These are phyloP conservation scores for Elsinoe ampelina DNA, from an alignment of 2,329 filamentous ascomycete genomes.

Conservation along the genomic window DNA sequence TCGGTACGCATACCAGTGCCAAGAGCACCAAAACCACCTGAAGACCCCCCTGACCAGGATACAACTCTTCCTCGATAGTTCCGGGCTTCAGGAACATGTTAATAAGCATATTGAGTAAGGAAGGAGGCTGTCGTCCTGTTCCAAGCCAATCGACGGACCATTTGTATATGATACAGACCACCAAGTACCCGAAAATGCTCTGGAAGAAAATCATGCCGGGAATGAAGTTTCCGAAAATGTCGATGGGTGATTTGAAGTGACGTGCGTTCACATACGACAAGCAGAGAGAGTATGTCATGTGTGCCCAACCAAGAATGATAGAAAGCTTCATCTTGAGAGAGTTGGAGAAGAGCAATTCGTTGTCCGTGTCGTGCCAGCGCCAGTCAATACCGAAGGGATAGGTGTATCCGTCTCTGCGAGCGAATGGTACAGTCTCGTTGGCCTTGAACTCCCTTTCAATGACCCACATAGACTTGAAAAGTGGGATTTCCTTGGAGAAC, in stretches of 20 bases:
- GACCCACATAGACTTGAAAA: slow-evolving; percentile 85
- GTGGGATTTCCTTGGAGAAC: slow-evolving; percentile 85
- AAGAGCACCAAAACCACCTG: slow-evolving; percentile 73
- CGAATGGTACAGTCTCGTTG: slow-evolving; percentile 55
- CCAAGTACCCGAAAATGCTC: slow-evolving; percentile 93
- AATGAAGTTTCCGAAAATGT: slow-evolving; percentile 95
- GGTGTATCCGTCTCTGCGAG: slow-evolving; percentile 61
- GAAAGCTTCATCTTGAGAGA: slow-evolving; percentile 99
- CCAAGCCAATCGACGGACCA: slow-evolving; percentile 84
- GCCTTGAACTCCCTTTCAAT: slow-evolving; percentile 61
- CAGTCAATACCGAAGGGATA: slow-evolving; percentile 95
- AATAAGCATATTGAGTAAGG: slow-evolving; percentile 95
- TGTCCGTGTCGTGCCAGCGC: slow-evolving; percentile 94
- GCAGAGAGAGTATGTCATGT: slow-evolving; percentile 98
- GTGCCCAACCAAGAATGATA: slow-evolving; percentile 91
- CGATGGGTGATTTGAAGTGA: slow-evolving; percentile 89
- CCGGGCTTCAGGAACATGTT: slow-evolving; percentile 97
- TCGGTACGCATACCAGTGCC: slow-evolving; percentile 76
- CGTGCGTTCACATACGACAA: slow-evolving; percentile 87
- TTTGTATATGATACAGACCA: slow-evolving; percentile 92
- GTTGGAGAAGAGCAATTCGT: slow-evolving; percentile 91
- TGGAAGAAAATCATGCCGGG: slow-evolving; percentile 99
- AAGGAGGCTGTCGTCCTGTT: slow-evolving; percentile 61
- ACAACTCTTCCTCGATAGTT: slow-evolving; percentile 62
- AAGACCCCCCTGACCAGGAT: slow-evolving; percentile 63